Conservation (phyloP, 257 asterid species). For the Fraxinus pennsylvanica region DNA sequence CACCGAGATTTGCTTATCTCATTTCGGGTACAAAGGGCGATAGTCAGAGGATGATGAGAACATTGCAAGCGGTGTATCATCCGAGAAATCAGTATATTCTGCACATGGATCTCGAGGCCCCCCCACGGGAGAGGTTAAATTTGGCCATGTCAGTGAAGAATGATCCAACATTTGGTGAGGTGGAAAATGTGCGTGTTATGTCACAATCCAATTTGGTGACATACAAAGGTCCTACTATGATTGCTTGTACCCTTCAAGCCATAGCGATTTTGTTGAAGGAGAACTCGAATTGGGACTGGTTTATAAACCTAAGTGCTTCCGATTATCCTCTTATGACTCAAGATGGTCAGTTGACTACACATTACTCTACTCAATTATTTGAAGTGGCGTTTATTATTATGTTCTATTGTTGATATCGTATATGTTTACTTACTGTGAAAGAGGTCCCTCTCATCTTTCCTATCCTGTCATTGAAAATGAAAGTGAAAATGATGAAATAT, state of each 20-base stretch:
- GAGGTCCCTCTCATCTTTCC: not conserved
- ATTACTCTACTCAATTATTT: conserved; percentile 1
- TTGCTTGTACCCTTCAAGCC: conserved; percentile 95
- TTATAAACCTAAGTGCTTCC: conserved; percentile 97
- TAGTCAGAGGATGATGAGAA: conserved; percentile 90
- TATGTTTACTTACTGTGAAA: not conserved
- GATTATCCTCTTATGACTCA: conserved; percentile 98
- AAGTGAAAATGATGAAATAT: not conserved
- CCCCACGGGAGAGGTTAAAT: conserved; percentile 87
- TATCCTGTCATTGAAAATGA: not conserved
- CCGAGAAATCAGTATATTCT: conserved; percentile 92
- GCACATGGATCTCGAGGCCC: conserved; percentile 99
- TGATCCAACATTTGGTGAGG: conserved; percentile 75
- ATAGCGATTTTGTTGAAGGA: conserved; percentile 84
- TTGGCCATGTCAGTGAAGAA: conserved; percentile 84
- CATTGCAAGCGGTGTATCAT: conserved; percentile 87
- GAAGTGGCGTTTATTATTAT: conserved; percentile 3
- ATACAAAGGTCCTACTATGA: conserved; percentile 95
- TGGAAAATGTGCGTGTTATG: conserved; percentile 95
- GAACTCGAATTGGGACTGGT: conserved; percentile 92
- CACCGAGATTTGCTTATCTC: conserved; percentile 91
- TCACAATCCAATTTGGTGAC: conserved; percentile 96
- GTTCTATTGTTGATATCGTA: conserved; percentile 9
- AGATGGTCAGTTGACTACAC: conserved; percentile 72
- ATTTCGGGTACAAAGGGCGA: conserved; percentile 98